Percentiles rank a stretch among this genome's conserved stretches.
These are phyloP conservation scores for Fusarium neocosmosporiellum DNA, from an alignment of 2,329 filamentous ascomycete genomes.

Conservation along the genomic window DNA sequence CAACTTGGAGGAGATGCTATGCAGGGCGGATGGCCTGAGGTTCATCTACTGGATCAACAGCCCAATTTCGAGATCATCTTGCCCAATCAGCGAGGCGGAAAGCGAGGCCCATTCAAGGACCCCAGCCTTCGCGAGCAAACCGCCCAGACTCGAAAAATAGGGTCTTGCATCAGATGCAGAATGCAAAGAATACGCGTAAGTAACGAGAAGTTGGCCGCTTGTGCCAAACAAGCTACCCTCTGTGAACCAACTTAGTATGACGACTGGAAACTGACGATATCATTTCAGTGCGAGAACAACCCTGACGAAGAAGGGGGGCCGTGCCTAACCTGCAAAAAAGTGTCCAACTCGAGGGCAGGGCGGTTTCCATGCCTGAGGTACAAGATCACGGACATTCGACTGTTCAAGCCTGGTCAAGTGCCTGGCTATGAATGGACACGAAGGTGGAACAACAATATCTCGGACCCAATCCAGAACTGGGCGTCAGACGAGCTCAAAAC, in stretches of 20 bases:
- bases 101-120: constrained; percentile 66
- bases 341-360: constrained; percentile 61
- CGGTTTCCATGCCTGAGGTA: constrained; percentile 69
- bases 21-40: constrained; percentile 33
- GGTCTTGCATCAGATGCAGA: constrained; percentile 69
- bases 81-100: constrained; percentile 49
- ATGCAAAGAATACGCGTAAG: constrained; percentile 72
- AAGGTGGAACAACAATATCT: constrained; percentile 66
- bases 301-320: constrained; percentile 57
- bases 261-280: constrained; percentile 12
- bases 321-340: constrained; percentile 66
- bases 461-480: constrained; percentile 68
- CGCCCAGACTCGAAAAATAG: constrained; percentile 67
- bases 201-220: constrained; percentile 5
- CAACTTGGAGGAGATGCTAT: constrained; percentile 19
- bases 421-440: constrained; percentile 69
- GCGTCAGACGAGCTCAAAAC: constrained; percentile 61
- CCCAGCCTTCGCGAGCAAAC: constrained; percentile 63
- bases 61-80: constrained; percentile 45
- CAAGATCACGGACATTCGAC: constrained; percentile 68
- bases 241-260: not conserved
- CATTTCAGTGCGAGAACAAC: constrained; percentile 64
- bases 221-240: not conserved
- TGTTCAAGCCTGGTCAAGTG: constrained; percentile 70
- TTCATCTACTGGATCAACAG: constrained; percentile 37